Base-by-base conservation (phyloP, 2,329 filamentous ascomycete species). In the Aspergillus quadrilineatus region DNA sequence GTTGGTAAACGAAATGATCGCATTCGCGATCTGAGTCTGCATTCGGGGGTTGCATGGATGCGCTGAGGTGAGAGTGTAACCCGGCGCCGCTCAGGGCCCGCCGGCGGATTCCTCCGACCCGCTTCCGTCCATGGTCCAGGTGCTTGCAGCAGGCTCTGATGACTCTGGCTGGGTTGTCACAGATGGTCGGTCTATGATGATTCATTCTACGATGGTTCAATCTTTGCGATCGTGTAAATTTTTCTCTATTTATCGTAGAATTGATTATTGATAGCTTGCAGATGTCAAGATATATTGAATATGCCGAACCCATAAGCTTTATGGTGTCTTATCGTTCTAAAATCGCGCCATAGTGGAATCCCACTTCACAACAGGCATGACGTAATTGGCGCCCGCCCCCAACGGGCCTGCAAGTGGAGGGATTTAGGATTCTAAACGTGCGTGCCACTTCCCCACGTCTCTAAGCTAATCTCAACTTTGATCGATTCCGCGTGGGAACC, bases 31-130 rank as follows among this genome's bases (percentile, higher is more conserved):
- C 30, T 32, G 9, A 39, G 26, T 51, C 50, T 52, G 50, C 12
- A 10, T 45, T 45, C 50, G 34, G 34, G 10, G 34, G 41, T 51
- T 39, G 47, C 43, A 45, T 29, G 43, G 43, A 45, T 29, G 26
- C 34, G 34, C 22, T 22, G 22, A 22, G 22, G 17, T 17, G 4
- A 8, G 9, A 29, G 34, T 51, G 49, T 36, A 51, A 51, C 49
- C 39, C 12, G 10, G 26, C 34, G 6, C 3, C 26, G 44, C n/a
- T 47, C 44, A 47, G 44, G 44, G 44, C 44, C 49, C 49, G 39
- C 15, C 30, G 49, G 29, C 49, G 49, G 41, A 52, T 37, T 22
- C 26, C 42, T 53, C 50, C 50, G 50, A 52, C 44, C 44, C 44
- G 44, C 44, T n/a, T 47, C 9, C 44, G 29, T 47, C 30, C 30